Conservation (phyloP, 495 filamentous ascomycete genomes). For the Chaetomidium leptoderma region DNA sequence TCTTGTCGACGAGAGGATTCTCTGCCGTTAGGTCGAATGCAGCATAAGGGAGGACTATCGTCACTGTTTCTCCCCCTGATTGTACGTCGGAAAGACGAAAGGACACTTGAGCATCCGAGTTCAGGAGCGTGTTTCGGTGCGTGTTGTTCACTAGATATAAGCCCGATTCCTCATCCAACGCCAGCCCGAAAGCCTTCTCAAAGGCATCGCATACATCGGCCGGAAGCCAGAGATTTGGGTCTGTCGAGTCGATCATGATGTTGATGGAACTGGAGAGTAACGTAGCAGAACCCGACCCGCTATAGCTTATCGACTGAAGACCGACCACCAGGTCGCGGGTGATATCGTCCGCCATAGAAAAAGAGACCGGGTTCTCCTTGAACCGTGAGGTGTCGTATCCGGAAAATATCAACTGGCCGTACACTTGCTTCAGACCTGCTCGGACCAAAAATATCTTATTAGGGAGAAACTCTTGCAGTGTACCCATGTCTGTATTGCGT, state of each 20-base stretch:
- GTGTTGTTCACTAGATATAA: background rate
- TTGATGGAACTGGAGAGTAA: background rate
- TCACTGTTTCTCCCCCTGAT: background rate
- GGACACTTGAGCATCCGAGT: background rate
- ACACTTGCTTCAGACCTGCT: background rate
- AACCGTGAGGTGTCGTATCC: slow-evolving; percentile 1
- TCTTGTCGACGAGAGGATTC: background rate
- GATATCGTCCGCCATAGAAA: slow-evolving; percentile 2
- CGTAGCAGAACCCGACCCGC: background rate
- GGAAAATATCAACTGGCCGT: background rate
- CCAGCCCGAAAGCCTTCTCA: background rate
- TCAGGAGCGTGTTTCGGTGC: background rate
- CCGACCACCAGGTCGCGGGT: background rate
- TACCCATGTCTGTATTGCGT: background rate
- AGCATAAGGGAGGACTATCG: background rate
- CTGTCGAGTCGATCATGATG: slow-evolving; percentile 3
- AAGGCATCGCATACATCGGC: background rate
- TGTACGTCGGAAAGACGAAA: background rate
- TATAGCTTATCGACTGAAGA: background rate
- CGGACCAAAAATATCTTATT: background rate
- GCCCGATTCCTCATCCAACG: background rate
- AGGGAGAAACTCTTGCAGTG: background rate
- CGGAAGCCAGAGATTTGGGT: background rate
- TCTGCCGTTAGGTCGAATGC: background rate
- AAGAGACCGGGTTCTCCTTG: background rate